Evolutionary conservation across 148 eudicot species (phyloP), one percentile per base, ranked within the genome.

Genomic region (Gaultheria prostrata): DNA sequence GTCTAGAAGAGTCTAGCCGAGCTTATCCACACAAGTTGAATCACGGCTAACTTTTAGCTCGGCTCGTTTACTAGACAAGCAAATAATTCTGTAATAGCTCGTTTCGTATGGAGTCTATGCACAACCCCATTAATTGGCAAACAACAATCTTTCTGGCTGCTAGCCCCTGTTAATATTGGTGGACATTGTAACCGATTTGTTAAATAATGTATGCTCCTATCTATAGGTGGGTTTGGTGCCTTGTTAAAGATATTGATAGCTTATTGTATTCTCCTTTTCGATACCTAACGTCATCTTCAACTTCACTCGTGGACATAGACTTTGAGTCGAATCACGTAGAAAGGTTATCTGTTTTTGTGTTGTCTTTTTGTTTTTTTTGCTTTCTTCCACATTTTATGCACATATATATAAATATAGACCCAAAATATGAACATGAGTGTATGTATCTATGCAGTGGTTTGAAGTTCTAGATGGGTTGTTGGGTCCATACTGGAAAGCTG

Each of bases 401-500:
- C 54, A 13, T 14, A 7, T 24, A n/a, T 12, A 24, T 24, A 24
- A 61, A 6, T n/a, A 61, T 7, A 61, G 8, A 59, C 17, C 12
- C 56, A 51, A 51, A 3, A 24, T 12, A 28, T 67, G 35, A 67
- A 67, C 35, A 67, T 67, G 72, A 30, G 72, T 67, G 72, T 8
- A 49, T 49, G 53, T 28, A 67, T 67, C 33, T 30, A 28, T 67
- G 72, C 93, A 92, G 93, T 91, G 95, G 96, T 93, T 89, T 87
- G 96, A 93, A 85, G 96, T 93, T 20, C 80, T 93, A 28, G 96
- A 92, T 87, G 96, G 96, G 20, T 82, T 93, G 32, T 70, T 93
- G 39, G 96, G 96, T 45, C 91, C 91, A 18, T 63, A 83, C 14
- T 93, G 96, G 96, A 93, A 89, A 78, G 91, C 90, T 12, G 59